Base-by-base conservation (phyloP, 1,284 basidiomycete genomes). In the Calocybe gambosa region DNA sequence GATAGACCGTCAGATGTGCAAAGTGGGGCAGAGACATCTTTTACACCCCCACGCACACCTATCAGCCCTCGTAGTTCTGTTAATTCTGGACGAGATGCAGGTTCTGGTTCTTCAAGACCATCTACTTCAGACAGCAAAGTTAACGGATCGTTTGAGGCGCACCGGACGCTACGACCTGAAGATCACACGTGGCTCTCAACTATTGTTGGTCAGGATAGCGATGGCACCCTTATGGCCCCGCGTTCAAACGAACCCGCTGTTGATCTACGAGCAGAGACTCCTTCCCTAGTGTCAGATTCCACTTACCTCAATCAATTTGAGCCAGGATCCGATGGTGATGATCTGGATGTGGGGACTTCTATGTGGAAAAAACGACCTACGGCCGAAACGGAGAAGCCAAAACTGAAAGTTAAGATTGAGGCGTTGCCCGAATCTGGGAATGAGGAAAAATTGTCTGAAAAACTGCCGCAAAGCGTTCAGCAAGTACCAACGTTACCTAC, bases 41-140 rank as follows among this genome's bases (percentile, higher is more conserved):
- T 58, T 18, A 59, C 63, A 2, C 67, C 77, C 1, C 75, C 80
- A 29, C 74, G 71, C 21, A 83, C 81, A 43, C 82, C 82, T 7
- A 65, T 74, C 43, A 78, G 72, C 47, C 73, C 75, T 34, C 60
- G 64, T 26, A 74, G 73, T 47, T 72, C 74, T 7, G 62, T 66
- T 40, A 58, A 63, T 44, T 51, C 58, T 36, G 50, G 62, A 34
- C 62, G 67, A 37, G 56, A 58, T 44, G 52, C 53, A 51, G 37
- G 45, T 35, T 29, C 45, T 39, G 40, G 44, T 21, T 20, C 43
- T 13, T 58, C 58, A 15, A 59, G 60, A 15, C 57, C 60, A 12
- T 53, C 58, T 13, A 58, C 61, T 0, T 55, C 58, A 8, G 58
- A 58, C 20, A 54, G 46, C 33, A 47, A 54, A 26, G n/a, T 47